These are phyloP conservation scores for Kodamaea leandrae DNA, from an alignment of 805 yeast species.

Conservation along the genomic window DNA sequence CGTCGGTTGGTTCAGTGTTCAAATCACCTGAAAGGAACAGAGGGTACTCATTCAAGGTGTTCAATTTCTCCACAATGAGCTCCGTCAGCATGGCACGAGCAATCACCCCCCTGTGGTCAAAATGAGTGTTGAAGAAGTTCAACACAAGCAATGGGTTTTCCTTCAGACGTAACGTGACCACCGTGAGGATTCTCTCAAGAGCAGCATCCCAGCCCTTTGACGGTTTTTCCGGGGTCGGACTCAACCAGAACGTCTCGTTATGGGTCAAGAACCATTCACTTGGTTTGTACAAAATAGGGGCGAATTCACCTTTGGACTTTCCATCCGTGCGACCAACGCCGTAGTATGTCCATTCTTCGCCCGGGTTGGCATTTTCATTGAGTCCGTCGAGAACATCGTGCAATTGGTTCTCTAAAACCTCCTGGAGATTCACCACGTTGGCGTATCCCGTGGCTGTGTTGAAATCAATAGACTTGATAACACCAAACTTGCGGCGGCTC, in stretches of 20 bases:
- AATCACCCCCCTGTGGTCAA: constrained; percentile 38
- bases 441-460: constrained; percentile 22
- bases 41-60: constrained; percentile 26
- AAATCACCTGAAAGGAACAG: constrained; percentile 43
- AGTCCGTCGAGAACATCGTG: constrained; percentile 28
- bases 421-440: constrained; percentile 42
- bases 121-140: constrained; percentile 42
- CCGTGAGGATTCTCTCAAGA: constrained; percentile 38
- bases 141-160: constrained; percentile 28
- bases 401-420: constrained; percentile 36
- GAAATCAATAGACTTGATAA: constrained; percentile 41
- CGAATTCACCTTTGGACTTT: constrained; percentile 27
- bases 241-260: constrained; percentile 37
- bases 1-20: constrained; percentile 41
- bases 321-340: constrained; percentile 40
- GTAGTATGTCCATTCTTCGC: constrained; percentile 31
- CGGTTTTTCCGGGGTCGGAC: constrained; percentile 38
- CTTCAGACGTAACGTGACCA: constrained; percentile 32
- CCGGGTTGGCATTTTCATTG: constrained; percentile 24
- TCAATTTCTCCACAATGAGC: constrained; percentile 40
- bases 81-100: constrained; percentile 36
- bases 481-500: constrained; percentile 38
- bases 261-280: constrained; percentile 33
- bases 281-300: constrained; percentile 35
- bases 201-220: constrained; percentile 46